Evolutionary conservation across 495 filamentous ascomycete genomes (phyloP).

Genomic region (Friedmanniomyces simplex): DNA sequence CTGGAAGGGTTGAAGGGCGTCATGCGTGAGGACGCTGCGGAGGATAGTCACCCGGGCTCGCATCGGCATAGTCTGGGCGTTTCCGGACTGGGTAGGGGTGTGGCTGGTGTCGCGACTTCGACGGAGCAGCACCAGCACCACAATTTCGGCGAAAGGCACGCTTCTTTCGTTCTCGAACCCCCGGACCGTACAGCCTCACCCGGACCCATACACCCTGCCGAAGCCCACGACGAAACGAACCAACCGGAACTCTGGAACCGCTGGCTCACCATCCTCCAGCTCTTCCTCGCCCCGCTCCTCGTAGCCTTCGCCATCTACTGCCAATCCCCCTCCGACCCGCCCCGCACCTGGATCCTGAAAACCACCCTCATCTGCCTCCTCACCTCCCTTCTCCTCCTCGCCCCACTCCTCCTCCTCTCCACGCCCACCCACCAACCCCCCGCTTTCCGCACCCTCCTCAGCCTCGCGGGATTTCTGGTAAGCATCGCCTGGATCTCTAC

Average conservation of each 20-base stretch:
- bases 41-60: neutral
- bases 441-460: conserved; percentile 61
- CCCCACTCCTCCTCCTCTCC: conserved; percentile 52
- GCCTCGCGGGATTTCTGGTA: conserved; percentile 85
- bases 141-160: neutral
- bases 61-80: neutral
- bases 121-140: conserved; percentile 25
- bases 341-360: conserved; percentile 42
- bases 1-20: neutral
- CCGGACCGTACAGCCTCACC: neutral
- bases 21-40: neutral
- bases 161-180: neutral
- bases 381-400: conserved; percentile 55
- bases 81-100: neutral
- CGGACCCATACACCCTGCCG: neutral
- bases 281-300: conserved; percentile 82
- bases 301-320: conserved; percentile 62
- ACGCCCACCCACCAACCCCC: conserved; percentile 43
- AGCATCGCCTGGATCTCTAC: conserved; percentile 92
- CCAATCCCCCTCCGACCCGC: conserved; percentile 35
- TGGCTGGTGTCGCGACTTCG: conserved; percentile 10
- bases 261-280: conserved; percentile 77
- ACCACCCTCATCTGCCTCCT: conserved; percentile 60
- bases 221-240: neutral
- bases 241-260: conserved; percentile 54